Percentiles rank a stretch among this genome's conserved stretches.
phyloP scores from a whole-genome alignment of 352 stramenopile genomes.

The Globisporangium echinulatum region DNA sequence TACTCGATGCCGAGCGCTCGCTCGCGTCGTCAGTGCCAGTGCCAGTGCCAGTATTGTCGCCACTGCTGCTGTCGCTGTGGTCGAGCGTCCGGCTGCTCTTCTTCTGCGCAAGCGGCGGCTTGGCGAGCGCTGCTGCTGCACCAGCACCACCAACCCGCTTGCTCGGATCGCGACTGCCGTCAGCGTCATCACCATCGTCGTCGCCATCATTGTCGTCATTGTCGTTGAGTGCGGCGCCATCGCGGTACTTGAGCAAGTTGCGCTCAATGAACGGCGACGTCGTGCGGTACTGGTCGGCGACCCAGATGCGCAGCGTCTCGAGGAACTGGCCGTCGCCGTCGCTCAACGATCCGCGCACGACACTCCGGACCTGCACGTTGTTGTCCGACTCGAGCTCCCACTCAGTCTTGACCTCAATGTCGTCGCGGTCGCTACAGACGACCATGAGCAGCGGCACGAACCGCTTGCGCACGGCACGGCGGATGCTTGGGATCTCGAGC shows the following conservation, averaged over 20 bases:
- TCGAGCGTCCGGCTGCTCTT: slow-evolving; percentile 14
- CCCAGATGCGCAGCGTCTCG: slow-evolving; percentile 81
- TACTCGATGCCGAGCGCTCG: slow-evolving; percentile 24
- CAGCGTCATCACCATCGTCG: background rate
- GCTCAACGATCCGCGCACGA: slow-evolving; percentile 43
- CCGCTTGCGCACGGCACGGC: slow-evolving; percentile 69
- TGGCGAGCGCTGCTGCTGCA: too few relatives aligned
- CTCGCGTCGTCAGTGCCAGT: slow-evolving; percentile 8
- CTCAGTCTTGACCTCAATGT: slow-evolving; percentile 82
- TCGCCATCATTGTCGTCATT: slow-evolving; percentile 18
- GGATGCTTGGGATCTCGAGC: slow-evolving; percentile 74
- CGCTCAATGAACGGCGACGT: slow-evolving; percentile 83
- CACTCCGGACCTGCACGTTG: slow-evolving; percentile 50
- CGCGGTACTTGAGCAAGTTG: slow-evolving; percentile 74
- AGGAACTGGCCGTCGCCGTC: slow-evolving; percentile 68
- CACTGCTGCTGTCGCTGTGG: too few relatives aligned
- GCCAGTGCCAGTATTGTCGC: too few relatives aligned
- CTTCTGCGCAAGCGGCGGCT: slow-evolving; percentile 12
- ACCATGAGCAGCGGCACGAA: slow-evolving; percentile 77
- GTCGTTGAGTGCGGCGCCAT: slow-evolving; percentile 52
- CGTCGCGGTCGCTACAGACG: slow-evolving; percentile 68
- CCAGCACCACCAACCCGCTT: too few relatives aligned
- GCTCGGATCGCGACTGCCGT: too few relatives aligned
- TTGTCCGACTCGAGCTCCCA: slow-evolving; percentile 82
- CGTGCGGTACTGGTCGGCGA: slow-evolving; percentile 79